Evolutionary conservation across 352 stramenopile species (phyloP).

Genomic region (Pythium brachiatum): DNA sequence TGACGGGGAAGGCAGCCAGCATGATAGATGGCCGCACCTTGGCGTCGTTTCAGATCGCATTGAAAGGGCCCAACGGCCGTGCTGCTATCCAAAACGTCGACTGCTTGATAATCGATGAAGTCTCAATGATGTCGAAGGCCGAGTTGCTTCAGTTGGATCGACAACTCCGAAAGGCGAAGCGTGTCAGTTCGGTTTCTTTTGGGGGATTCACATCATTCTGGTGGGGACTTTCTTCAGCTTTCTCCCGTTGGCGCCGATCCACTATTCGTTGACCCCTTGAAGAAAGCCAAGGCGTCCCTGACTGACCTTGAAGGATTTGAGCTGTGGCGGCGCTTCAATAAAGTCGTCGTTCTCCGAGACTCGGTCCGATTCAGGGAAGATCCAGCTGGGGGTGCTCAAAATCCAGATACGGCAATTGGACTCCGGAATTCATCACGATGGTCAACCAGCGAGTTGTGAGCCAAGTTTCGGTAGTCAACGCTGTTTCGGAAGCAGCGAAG

Average conservation of each 20-base stretch:
- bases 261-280: neutral
- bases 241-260: neutral
- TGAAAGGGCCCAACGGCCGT: neutral
- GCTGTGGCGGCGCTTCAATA: slow-evolving; percentile 17
- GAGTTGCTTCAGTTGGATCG: neutral
- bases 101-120: slow-evolving; percentile 13
- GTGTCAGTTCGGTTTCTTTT: neutral
- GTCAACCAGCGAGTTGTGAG: slow-evolving; percentile 21
- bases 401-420: slow-evolving; percentile 24
- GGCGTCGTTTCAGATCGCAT: neutral
- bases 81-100: slow-evolving; percentile 4
- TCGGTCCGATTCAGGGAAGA: slow-evolving; percentile 25
- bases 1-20: slow-evolving; percentile 22
- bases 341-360: slow-evolving; percentile 19
- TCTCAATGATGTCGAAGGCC: slow-evolving; percentile 14
- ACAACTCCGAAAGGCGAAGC: neutral
- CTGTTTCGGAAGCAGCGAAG: too few relatives aligned
- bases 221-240: neutral
- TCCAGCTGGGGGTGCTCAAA: slow-evolving; percentile 24
- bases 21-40: slow-evolving; percentile 7
- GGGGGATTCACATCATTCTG: neutral
- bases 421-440: slow-evolving; percentile 18
- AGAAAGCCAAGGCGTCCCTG: neutral
- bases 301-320: neutral
- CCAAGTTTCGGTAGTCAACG: too few relatives aligned